Base-by-base conservation (phyloP, 306 rosid genomes). In the Benincasa hispida region DNA sequence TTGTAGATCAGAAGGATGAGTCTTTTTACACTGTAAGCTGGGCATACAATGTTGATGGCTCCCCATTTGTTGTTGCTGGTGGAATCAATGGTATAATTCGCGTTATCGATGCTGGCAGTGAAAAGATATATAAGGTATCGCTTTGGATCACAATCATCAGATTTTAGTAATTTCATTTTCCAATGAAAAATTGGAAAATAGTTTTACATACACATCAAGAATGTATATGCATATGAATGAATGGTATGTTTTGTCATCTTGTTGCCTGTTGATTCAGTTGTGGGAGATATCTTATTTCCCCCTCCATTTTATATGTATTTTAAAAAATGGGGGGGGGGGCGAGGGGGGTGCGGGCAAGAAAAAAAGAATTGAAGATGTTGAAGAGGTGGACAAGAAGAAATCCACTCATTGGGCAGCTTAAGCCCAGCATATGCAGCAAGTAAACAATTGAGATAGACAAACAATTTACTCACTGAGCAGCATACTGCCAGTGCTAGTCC, bases 1-100 rank as follows among this genome's bases (percentile, higher is more conserved):
- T 47, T 87, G 92, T 89, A 82, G 88, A 87, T 81, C 96, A 94
- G 99, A 94, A 92, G 96, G 96, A 94, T 77, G 99, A 92, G 81
- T 90, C 99, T 41, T 94, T 94, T 82, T 94, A 90, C 90, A 86
- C 95, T 57, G 93, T 88, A 74, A 86, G 93, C 77, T 94, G 97
- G 99, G 97, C 99, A 12, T 87, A 92, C 82, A 78, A 79, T 58
- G 65, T 61, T 8, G 87, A 91, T 77, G 97, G 99, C 66, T 70
- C 80, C 53, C 96, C 99, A 0, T 75, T 84, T 80, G 84, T 87
- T 54, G 95, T 92, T 78, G 97, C 95, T 63, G 99, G 97, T 78
- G 99, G 99, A 82, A 76, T 88, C 86, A 92, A 89, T 74, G 99
- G 97, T 59, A 68, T 90, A 79, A 84, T 94, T 35, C 93, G 92